Evolutionary conservation across 768 basidiomycete genomes (phyloP).

Genomic region (Hygrocybe punicea): DNA sequence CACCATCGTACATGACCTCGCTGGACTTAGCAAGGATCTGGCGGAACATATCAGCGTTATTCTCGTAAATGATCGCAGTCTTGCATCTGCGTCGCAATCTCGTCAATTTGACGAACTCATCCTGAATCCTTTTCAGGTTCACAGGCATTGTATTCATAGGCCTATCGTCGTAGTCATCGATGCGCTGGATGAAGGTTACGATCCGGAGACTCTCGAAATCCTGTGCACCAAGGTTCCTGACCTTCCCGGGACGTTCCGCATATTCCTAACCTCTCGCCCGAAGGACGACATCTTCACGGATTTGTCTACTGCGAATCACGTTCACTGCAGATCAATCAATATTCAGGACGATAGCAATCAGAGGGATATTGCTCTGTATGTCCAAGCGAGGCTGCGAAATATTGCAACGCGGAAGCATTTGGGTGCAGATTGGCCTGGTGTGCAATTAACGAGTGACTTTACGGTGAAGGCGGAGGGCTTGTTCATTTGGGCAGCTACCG

Average conservation of each 20-base stretch:
- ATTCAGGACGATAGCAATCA: conserved; percentile 13
- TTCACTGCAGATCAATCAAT: conserved; percentile 4
- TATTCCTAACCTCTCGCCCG: conserved; percentile 21
- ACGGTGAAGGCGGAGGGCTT: conserved; percentile 16
- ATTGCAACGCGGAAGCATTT: conserved; percentile 5
- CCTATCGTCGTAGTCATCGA: conserved; percentile 19
- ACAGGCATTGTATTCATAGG: not conserved
- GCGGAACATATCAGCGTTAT: conserved; percentile 12
- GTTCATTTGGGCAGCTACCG: conserved; percentile 20
- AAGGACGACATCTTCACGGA: conserved; percentile 5
- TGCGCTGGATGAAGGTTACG: conserved; percentile 22
- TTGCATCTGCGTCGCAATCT: conserved; percentile 11
- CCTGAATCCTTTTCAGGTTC: conserved; percentile 3
- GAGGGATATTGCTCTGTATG: conserved; percentile 17
- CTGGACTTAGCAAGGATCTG: conserved; percentile 2
- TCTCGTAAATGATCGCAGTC: conserved; percentile 8
- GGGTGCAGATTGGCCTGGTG: not conserved
- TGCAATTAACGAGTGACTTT: not conserved
- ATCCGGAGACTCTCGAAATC: conserved; percentile 13
- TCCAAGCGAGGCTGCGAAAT: conserved; percentile 9
- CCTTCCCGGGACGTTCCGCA: conserved; percentile 15
- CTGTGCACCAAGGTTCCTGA: conserved; percentile 15
- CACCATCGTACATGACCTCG: conserved; percentile 21
- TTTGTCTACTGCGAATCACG: conserved; percentile 6
- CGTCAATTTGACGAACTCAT: conserved; percentile 17